Conservation (phyloP, 2,329 filamentous ascomycete species). For the Aspergillus udagawae region DNA sequence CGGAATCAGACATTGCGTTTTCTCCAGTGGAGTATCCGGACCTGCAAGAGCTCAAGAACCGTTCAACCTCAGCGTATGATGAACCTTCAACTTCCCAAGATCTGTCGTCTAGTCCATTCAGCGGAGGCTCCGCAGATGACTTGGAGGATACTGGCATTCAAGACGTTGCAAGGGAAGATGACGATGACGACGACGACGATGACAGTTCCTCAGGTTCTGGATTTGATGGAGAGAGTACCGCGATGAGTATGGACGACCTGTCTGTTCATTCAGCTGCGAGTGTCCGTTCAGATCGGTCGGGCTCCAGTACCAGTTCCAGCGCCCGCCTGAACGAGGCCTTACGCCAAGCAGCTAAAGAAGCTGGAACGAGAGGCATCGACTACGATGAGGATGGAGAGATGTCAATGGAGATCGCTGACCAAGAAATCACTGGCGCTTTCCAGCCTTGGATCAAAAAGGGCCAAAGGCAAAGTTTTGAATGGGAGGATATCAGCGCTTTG, state of each 20-base stretch:
- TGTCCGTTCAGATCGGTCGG: constrained; percentile 49
- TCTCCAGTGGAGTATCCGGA: constrained; percentile 64
- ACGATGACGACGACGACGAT: constrained; percentile 47
- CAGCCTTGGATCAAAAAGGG: constrained; percentile 47
- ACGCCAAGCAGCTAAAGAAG: constrained; percentile 68
- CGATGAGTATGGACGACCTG: constrained; percentile 78
- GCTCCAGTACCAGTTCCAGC: constrained; percentile 60
- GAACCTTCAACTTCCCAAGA: constrained; percentile 60
- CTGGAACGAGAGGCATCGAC: constrained; percentile 67
- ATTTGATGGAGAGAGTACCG: constrained; percentile 64
- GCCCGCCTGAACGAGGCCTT: constrained; percentile 73
- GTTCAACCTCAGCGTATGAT: constrained; percentile 44
- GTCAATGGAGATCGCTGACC: constrained; percentile 73
- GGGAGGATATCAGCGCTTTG: constrained; percentile 39
- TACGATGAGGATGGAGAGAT: constrained; percentile 62
- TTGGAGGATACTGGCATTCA: constrained; percentile 43
- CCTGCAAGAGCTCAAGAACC: constrained; percentile 55
- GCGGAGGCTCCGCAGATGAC: constrained; percentile 50
- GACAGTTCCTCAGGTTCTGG: constrained; percentile 47
- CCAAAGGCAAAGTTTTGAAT: constrained; percentile 38
- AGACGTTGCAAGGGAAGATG: constrained; percentile 36
- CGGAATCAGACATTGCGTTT: constrained; percentile 53
- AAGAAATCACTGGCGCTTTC: constrained; percentile 50
- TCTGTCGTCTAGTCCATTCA: constrained; percentile 75
- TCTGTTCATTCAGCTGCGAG: constrained; percentile 66